Conservation (phyloP, 2,329 filamentous ascomycete genomes). For the Acephala macrosclerotiorum region DNA sequence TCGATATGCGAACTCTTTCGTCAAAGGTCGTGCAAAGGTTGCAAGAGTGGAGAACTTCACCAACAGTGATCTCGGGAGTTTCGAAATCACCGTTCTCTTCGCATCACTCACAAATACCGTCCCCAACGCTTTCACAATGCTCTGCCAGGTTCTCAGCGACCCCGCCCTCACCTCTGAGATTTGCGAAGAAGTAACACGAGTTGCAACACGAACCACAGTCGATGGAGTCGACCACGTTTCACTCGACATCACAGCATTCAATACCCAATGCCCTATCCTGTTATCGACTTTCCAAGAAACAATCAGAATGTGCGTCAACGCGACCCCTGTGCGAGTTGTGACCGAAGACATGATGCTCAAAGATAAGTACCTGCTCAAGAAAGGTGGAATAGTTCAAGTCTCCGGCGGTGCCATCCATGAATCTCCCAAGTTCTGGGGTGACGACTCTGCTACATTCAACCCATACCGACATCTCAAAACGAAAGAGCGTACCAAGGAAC, state of each 20-base stretch:
- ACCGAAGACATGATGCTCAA: conserved; percentile 49
- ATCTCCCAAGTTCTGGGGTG: conserved; percentile 50
- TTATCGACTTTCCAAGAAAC: conserved; percentile 52
- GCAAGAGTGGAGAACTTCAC: conserved; percentile 14
- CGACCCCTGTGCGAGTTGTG: conserved; percentile 48
- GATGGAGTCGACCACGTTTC: conserved; percentile 28
- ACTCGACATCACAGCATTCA: conserved; percentile 48
- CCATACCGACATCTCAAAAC: conserved; percentile 42
- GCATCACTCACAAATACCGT: conserved; percentile 46
- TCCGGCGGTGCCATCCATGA: conserved; percentile 50
- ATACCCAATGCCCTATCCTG: conserved; percentile 49
- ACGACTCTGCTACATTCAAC: conserved; percentile 49
- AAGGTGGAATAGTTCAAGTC: conserved; percentile 51
- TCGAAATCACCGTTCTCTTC: conserved; percentile 42
- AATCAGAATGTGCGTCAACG: conserved; percentile 48
- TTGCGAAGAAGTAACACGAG: not conserved
- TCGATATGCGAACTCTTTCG: conserved; percentile 33
- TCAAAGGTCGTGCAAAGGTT: conserved; percentile 5
- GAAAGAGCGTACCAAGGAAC: not conserved
- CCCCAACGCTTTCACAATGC: conserved; percentile 41
- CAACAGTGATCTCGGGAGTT: conserved; percentile 31
- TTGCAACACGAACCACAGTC: not conserved
- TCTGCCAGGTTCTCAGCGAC: not conserved
- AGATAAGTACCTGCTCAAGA: conserved; percentile 50
- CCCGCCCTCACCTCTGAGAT: not conserved